Percentiles rank a stretch among this genome's conserved stretches.
Evolutionary conservation across 2,329 filamentous ascomycete genomes (phyloP).

Genomic region (Pseudofabraea citricarpa): DNA sequence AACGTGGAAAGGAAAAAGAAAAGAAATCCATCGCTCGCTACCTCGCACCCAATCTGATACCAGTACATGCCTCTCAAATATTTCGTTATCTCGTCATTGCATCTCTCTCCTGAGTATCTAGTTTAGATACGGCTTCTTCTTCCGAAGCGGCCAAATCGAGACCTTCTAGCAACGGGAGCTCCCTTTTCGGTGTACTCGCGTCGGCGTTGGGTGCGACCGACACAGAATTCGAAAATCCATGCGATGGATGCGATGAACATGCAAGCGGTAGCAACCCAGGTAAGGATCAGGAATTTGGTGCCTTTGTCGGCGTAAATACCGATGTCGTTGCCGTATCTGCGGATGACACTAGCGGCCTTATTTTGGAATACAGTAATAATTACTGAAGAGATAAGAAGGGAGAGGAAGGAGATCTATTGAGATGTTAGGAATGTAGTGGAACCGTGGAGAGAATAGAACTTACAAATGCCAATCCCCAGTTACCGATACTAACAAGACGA

Average conservation of each 20-base stretch:
- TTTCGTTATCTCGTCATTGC: no score
- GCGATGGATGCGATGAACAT: slow-evolving; percentile 31
- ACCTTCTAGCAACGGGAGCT: neutral
- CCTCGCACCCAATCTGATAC: no score
- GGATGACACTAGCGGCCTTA: slow-evolving; percentile 46
- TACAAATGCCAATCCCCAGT: slow-evolving; percentile 39
- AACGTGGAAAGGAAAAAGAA: no score
- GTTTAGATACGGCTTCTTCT: neutral
- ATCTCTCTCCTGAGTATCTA: no score
- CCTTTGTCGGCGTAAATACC: slow-evolving; percentile 37
- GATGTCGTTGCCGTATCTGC: slow-evolving; percentile 26
- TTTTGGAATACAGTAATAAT: slow-evolving; percentile 60
- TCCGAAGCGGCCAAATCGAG: neutral
- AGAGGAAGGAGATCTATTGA: slow-evolving; percentile 35
- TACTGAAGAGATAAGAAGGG: slow-evolving; percentile 69
- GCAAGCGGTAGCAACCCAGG: slow-evolving; percentile 49
- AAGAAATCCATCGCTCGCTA: no score
- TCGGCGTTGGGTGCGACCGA: slow-evolving; percentile 16
- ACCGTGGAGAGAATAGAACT: neutral
- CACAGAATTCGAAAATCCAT: slow-evolving; percentile 24
- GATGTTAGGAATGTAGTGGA: slow-evolving; percentile 29
- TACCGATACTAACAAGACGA: slow-evolving; percentile 41
- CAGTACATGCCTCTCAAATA: no score
- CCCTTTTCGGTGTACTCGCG: slow-evolving; percentile 22
- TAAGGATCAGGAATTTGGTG: slow-evolving; percentile 50